Base-by-base conservation (phyloP, 2,329 filamentous ascomycete species). In the Botrytis tulipae region DNA sequence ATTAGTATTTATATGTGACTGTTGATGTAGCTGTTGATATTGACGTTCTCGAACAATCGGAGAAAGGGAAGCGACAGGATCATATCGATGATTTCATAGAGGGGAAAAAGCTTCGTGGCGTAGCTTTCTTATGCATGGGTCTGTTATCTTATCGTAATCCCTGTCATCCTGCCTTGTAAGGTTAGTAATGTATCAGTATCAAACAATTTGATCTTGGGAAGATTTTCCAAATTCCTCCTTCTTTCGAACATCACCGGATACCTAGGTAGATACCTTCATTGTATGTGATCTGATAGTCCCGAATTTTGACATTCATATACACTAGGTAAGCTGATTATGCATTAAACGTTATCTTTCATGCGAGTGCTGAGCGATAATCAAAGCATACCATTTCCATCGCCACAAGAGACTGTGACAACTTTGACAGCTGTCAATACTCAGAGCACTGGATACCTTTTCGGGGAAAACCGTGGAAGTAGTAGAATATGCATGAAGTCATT, bases 401-500 rank as follows among this genome's bases (percentile, higher is more conserved):
- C 37, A 46, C 51, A 18, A 42, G 46, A 70, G n/a, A n/a, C 12
- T 59, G 51, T 35, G 57, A 62, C 51, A 69, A 46, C 37, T 60
- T 54, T 35, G 40, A 35, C 29, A 54, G 35, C 35, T 68, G 59
- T 71, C 69, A 51, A 46, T 29, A 61, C 69, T 35, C 29, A 48
- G n/a, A 37, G 44, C 46, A 44, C 66, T 54, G 46, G 9, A 42
- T 22, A 18, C 37, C 9, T 66, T 66, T 42, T 32, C 32, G 42
- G n/a, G 32, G 4, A 6, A 32, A 57, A 16, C 1, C 1, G 25
- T 66, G n/a, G 20, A 51, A 46, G 20, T 67, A 35, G 9, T 42
- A 14, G 22, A 72, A 68, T 40, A 98, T 99, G 96, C 94, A 95
- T 83, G 96, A 99, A 83, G 94, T 98, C 75, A 87, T 99, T 75